Evolutionary conservation across 192 early-diverging fungal species (phyloP), one percentile per base, ranked within the genome.

Genomic region (Coemansia sp.): DNA sequence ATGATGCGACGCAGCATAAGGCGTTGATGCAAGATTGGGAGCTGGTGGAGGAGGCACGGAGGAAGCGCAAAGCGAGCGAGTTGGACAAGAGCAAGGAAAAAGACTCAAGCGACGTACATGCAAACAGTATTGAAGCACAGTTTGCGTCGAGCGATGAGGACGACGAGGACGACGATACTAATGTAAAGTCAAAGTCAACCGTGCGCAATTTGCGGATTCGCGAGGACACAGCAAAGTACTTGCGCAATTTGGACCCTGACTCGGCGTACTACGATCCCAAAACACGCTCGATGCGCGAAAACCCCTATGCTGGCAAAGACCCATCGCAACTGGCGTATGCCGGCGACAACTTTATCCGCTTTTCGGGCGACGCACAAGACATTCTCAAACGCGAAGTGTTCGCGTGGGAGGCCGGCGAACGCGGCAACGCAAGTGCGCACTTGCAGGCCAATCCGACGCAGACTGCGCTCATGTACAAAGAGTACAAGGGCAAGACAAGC

Each of bases 201-300:
- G 94, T 97, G 50, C 88, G 97, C 53, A 99, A 98, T 60, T 83
- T 99, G 54, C 91, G 96, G 6, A 98, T 99, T 80, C 93, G 97
- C 78, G 97, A 99, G 82, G 97, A 99, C 78, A 97, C 94, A 17
- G 96, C 97, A 22, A 99, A 99, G 79, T 99, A 99, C 74, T 83
- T 99, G 53, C 86, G 90, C 55, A 99, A 99, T 74, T 75, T 99
- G 63, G 94, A 98, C 69, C 86, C 89, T 15, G 87, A 98, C 60
- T 95, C 93, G 9, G 96, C 95, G 1, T 90, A 94, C 85, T 99
- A 99, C 65, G 97, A 99, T 80, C 97, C 97, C 36, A 99, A 99
- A 69, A 96, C 97, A 2, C 87, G 96, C 26, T 95, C 95, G 1
- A 99, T 99, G 97, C 89, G 97, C 66, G 96, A 98, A 60, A 97